These are phyloP conservation scores for Pythium dissotocum DNA, from an alignment of 352 stramenopile species.

Conservation along the genomic window DNA sequence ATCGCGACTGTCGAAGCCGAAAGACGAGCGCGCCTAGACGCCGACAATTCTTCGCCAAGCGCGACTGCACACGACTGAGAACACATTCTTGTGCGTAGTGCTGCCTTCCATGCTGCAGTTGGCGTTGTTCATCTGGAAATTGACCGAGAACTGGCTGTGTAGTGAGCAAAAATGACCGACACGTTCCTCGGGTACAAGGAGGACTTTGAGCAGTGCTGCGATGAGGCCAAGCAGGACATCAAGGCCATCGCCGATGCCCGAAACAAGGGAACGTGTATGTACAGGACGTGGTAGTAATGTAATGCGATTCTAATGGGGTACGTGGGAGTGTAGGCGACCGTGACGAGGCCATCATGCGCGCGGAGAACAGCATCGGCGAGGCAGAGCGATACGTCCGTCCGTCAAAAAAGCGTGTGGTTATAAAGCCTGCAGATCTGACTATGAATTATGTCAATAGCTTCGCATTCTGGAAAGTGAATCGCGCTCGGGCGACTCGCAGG, in stretches of 20 bases:
- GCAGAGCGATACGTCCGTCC: constrained; percentile 69
- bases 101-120: neutral
- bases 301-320: neutral
- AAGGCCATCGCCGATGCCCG: constrained; percentile 53
- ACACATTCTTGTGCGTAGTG: neutral
- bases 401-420: neutral
- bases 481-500: constrained; percentile 71
- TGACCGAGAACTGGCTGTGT: constrained; percentile 2
- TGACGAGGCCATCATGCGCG: constrained; percentile 51
- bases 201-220: constrained; percentile 84
- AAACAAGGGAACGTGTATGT: constrained; percentile 18
- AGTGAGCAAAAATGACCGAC: constrained; percentile 58
- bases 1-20: constrained; percentile 9
- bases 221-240: constrained; percentile 75
- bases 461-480: constrained; percentile 85
- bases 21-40: neutral
- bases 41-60: neutral
- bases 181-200: constrained; percentile 80
- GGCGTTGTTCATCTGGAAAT: neutral
- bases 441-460: constrained; percentile 34
- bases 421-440: neutral
- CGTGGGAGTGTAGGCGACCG: constrained; percentile 35
- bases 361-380: constrained; percentile 72
- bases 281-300: neutral
- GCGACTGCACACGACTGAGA: neutral